phyloP scores from a whole-genome alignment of 2,329 filamentous ascomycete genomes.

The Neonectria coccinea region DNA sequence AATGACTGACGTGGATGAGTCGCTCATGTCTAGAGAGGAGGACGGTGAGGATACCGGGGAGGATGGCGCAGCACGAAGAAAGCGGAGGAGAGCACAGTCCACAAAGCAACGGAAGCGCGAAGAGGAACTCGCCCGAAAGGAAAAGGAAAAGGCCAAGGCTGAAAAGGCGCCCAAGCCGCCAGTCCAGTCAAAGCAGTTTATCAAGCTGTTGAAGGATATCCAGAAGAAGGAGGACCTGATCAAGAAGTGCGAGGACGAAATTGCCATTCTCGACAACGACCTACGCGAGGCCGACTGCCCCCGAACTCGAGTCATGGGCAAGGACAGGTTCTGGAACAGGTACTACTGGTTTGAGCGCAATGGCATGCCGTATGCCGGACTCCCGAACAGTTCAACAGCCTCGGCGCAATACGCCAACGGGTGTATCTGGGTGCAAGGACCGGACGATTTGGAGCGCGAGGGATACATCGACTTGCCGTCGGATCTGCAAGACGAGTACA shows the following conservation, averaged over 20 bases:
- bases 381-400: conserved; percentile 89
- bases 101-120: conserved; percentile 84
- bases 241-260: conserved; percentile 84
- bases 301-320: conserved; percentile 87
- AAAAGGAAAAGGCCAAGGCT: conserved; percentile 68
- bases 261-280: conserved; percentile 88
- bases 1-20: conserved; percentile 73
- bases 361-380: conserved; percentile 93
- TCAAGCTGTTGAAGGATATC: conserved; percentile 88
- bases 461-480: conserved; percentile 85
- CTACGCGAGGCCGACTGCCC: conserved; percentile 94
- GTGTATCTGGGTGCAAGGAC: conserved; percentile 95
- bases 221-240: conserved; percentile 86
- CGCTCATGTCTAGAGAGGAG: conserved; percentile 65
- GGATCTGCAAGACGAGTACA: conserved; percentile 80
- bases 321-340: conserved; percentile 97
- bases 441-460: conserved; percentile 86
- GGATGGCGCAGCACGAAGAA: conserved; percentile 65
- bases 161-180: conserved; percentile 68
- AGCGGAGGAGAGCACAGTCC: conserved; percentile 65
- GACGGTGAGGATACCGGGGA: conserved; percentile 78
- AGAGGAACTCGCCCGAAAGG: conserved; percentile 73
- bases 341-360: conserved; percentile 99
- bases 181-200: conserved; percentile 88
- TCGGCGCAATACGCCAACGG: conserved; percentile 92